Conservation (phyloP, 2,329 filamentous ascomycete species). For the Davidsoniella australis region DNA sequence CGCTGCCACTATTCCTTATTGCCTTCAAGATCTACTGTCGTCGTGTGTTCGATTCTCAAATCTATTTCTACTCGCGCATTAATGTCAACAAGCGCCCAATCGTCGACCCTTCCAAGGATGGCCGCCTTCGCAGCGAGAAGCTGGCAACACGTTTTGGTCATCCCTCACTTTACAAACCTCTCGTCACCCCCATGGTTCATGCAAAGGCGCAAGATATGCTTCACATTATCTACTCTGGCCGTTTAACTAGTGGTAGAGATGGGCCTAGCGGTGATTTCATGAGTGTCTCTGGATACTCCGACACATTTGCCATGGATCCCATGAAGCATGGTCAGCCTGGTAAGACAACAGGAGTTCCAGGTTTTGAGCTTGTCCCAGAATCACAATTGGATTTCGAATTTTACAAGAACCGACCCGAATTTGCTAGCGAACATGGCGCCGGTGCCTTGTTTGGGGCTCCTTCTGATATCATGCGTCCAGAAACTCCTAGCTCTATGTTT, state of each 20-base stretch:
- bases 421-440: slow-evolving; percentile 60
- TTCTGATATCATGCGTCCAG: slow-evolving; percentile 41
- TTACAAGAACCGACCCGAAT: slow-evolving; percentile 80
- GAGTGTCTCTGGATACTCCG: slow-evolving; percentile 58
- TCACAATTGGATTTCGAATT: slow-evolving; percentile 75
- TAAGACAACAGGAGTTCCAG: slow-evolving; percentile 34
- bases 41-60: slow-evolving; percentile 56
- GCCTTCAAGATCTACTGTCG: slow-evolving; percentile 78
- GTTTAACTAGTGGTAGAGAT: slow-evolving; percentile 47
- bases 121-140: slow-evolving; percentile 44
- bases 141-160: slow-evolving; percentile 72
- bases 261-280: slow-evolving; percentile 34
- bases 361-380: slow-evolving; percentile 84
- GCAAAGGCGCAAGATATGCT: slow-evolving; percentile 77
- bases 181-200: slow-evolving; percentile 92
- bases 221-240: slow-evolving; percentile 69
- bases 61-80: slow-evolving; percentile 60
- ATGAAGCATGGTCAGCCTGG: slow-evolving; percentile 45
- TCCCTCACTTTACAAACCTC: slow-evolving; percentile 71
- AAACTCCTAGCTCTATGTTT: slow-evolving; percentile 37
- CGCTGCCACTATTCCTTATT: slow-evolving; percentile 61
- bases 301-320: slow-evolving; percentile 62
- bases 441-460: slow-evolving; percentile 47
- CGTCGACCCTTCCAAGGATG: slow-evolving; percentile 16
- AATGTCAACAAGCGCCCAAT: slow-evolving; percentile 21